Evolutionary conservation across 306 rosid genomes (phyloP), one percentile per base, ranked within the genome.

Genomic region (Spatholobus suberectus): DNA sequence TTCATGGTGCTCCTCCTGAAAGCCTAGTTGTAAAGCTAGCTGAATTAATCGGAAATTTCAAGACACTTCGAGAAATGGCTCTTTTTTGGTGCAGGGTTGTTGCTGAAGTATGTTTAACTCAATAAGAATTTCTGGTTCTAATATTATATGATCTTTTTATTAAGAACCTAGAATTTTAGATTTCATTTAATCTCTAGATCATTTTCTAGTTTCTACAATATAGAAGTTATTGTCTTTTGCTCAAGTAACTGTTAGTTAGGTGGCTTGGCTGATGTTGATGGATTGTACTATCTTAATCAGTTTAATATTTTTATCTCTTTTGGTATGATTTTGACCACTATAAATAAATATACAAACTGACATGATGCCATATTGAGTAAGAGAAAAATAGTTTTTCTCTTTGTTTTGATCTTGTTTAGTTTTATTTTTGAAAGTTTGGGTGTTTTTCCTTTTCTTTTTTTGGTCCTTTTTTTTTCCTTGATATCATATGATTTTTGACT

Each of bases 1-100:
- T 94, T 85, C 98, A 94, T 52, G 97, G 99, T 84, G 90, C 99
- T 79, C 99, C 99, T 84, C 90, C 90, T 41, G 94, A 92, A 79
- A 92, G 97, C 89, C 88, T 96, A 23, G 83, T 94, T 83, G 97
- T 90, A 80, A 94, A 94, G 89, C 86, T 96, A 61, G 97, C 98
- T 76, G 98, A 92, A 94, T 93, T 91, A 43, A 85, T 91, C 4
- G 99, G 99, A 84, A 94, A 84, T 94, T 94, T 94, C 82, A 88
- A 75, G 87, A 82, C 85, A 40, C 80, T 92, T 40, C 87, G 80
- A 78, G 89, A 91, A 87, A 94, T 94, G 97, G 87, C 91, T 37
- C 81, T 94, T 61, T 96, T 96, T 88, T 96, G 99, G 99, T 82
- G 93, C 92, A 89, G 88, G 75, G 86, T 91, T 78, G 94, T 92